Base-by-base conservation (phyloP, 805 yeast genomes). In the Sungouiella thailandica region DNA sequence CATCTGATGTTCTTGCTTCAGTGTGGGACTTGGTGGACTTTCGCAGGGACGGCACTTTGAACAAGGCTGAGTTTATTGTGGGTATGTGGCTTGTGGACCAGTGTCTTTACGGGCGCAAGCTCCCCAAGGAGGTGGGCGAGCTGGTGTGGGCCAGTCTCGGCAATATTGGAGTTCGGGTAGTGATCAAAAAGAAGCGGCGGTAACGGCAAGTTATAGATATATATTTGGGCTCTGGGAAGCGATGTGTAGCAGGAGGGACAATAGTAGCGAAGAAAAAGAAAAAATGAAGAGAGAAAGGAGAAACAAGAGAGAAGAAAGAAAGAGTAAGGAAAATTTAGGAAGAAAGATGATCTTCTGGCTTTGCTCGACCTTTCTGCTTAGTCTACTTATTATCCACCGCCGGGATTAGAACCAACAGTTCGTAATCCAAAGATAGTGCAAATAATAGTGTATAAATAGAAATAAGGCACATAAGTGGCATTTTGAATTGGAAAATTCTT, bases 81-180 rank as follows among this genome's bases (percentile, higher is more conserved):
- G 98, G 98, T 0, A 89, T 85, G 83, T 93, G 98, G 98, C 60
- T 89, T 4, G 89, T 93, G 2, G 99, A 93, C 57, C 98, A 93
- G 59, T 85, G 96, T 53, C 66, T 93, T 10, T 93, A 90, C 53
- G 98, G 98, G 0, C 69, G 95, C 25, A 93, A 93, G 55, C 62
- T 93, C 31, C 97, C 98, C 0, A 70, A 74, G 39, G 59, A 59
- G 24, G 74, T 93, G 5, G 78, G 74, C 25, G 75, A 72, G 4
- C 72, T 69, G 18, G 78, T 90, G 1, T 93, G 97, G 97, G 72
- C 75, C 27, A 83, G 94, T 55, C 83, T 84, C 9, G 72, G 72
- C 23, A 65, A 62, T 27, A 58, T 72, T 9, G 76, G 76, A 2
- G 44, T 65, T 4, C 60, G 51, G 41, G 63, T 50, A 32, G 65